Evolutionary conservation across 2,329 filamentous ascomycete genomes (phyloP).

Genomic region (Aspergillus carbonarius): DNA sequence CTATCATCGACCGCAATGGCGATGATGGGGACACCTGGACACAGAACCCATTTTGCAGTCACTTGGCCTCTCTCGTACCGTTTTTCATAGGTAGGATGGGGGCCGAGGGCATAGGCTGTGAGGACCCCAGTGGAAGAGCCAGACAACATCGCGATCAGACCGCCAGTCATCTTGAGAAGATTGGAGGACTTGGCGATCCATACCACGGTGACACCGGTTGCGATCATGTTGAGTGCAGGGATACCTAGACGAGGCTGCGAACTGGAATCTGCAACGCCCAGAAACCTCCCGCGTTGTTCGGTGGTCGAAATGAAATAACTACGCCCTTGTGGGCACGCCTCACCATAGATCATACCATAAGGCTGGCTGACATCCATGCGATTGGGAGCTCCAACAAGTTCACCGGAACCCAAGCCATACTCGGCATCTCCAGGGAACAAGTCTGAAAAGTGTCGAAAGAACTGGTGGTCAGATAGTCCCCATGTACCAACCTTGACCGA

Average conservation of each 20-base stretch:
- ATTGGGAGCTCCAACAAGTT: slow-evolving; percentile 73
- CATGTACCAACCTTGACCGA: slow-evolving; percentile 74
- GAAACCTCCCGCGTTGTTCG: slow-evolving; percentile 74
- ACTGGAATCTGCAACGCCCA: slow-evolving; percentile 61
- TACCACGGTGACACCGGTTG: slow-evolving; percentile 72
- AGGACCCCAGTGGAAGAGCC: slow-evolving; percentile 83
- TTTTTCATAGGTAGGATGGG: slow-evolving; percentile 57
- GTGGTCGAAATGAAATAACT: slow-evolving; percentile 72
- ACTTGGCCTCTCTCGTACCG: slow-evolving; percentile 72
- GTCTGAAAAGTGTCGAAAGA: slow-evolving; percentile 75
- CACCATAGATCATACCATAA: slow-evolving; percentile 79
- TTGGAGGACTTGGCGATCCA: slow-evolving; percentile 85
- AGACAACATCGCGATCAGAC: slow-evolving; percentile 76
- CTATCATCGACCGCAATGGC: slow-evolving; percentile 79
- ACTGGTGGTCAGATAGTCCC: slow-evolving; percentile 74
- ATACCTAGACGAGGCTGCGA: slow-evolving; percentile 69
- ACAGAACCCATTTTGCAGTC: slow-evolving; percentile 84
- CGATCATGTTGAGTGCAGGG: slow-evolving; percentile 68
- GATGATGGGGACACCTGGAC: slow-evolving; percentile 89
- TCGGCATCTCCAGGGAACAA: slow-evolving; percentile 69
- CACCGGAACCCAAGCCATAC: slow-evolving; percentile 76
- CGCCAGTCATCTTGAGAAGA: slow-evolving; percentile 70
- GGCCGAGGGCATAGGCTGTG: slow-evolving; percentile 74
- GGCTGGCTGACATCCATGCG: slow-evolving; percentile 87
- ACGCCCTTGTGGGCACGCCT: slow-evolving; percentile 80